A percentile compares a stretch with the other conserved stretches of the same genome.
These are phyloP conservation scores for Quaeritorhiza haematococci DNA, from an alignment of 371 early-diverging fungal genomes.

Conservation along the genomic window DNA sequence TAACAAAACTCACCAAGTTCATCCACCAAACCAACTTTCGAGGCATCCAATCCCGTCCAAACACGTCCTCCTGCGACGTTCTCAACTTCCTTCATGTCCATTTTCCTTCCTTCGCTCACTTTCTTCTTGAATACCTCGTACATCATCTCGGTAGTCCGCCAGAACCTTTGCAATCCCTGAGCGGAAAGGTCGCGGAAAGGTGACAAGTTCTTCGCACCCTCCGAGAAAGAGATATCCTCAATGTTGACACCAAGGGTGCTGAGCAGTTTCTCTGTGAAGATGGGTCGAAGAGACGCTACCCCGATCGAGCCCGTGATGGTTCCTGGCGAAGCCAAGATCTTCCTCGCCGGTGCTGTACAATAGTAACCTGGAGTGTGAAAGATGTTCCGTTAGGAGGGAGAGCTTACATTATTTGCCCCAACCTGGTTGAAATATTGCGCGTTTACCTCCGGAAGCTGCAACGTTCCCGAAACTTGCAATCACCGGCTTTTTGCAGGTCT, in stretches of 20 bases:
- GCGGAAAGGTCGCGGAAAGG: conserved; percentile 39
- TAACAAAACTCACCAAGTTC: conserved; percentile 45
- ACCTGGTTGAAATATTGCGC: not conserved
- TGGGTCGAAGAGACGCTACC: conserved; percentile 47
- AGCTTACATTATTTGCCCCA: not conserved
- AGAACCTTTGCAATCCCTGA: conserved; percentile 36
- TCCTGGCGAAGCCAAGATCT: conserved; percentile 51
- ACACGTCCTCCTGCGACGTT: conserved; percentile 52
- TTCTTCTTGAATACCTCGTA: conserved; percentile 47
- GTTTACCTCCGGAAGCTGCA: conserved; percentile 46
- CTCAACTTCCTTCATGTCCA: conserved; percentile 42
- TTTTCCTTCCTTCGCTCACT: conserved; percentile 46
- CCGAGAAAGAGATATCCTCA: conserved; percentile 40
- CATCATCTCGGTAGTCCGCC: conserved; percentile 31
- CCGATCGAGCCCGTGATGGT: conserved; percentile 65
- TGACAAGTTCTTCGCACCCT: conserved; percentile 40
- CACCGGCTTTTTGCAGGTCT: conserved; percentile 47
- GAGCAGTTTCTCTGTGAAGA: conserved; percentile 42
- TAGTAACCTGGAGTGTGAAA: conserved; percentile 51
- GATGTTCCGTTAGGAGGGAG: not conserved
- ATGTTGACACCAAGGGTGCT: conserved; percentile 46
- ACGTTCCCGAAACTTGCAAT: conserved; percentile 54
- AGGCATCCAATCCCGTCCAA: conserved; percentile 50
- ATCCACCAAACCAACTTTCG: conserved; percentile 47
- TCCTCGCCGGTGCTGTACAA: conserved; percentile 39